These are phyloP conservation scores for Puccinia horiana DNA, from an alignment of 1,284 basidiomycete species.

Conservation along the genomic window DNA sequence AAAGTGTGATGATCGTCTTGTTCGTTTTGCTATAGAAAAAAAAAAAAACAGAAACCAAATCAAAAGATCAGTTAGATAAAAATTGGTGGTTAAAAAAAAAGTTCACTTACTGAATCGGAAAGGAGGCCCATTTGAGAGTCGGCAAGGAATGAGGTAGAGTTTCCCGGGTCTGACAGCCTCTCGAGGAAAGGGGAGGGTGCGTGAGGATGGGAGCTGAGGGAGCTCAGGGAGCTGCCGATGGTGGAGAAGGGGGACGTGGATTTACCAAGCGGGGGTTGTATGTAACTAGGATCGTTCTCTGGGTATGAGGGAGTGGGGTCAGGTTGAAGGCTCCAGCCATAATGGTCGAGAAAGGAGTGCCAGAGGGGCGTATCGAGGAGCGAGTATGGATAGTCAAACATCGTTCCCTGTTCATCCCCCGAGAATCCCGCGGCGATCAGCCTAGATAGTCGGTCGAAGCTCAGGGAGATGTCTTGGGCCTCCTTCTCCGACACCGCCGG, in stretches of 20 bases:
- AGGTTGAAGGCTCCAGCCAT: not conserved
- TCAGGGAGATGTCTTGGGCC: not conserved
- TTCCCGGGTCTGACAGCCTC: not conserved
- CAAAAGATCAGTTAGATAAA: not conserved
- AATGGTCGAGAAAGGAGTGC: not conserved
- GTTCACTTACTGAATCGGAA: not conserved
- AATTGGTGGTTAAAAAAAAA: not conserved
- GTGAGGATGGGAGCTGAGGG: not conserved
- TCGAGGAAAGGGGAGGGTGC: not conserved
- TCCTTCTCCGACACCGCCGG: not conserved
- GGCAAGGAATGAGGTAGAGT: too few species aligned
- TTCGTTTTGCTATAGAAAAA: not conserved
- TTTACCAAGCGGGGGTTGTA: too few species aligned
- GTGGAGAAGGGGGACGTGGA: not conserved
- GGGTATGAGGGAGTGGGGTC: not conserved
- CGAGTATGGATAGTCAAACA: not conserved
- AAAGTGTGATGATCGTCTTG: not conserved
- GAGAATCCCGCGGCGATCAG: not conserved
- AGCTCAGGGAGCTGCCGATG: slow-evolving; percentile 2
- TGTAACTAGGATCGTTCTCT: not conserved
- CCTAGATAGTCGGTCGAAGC: not conserved
- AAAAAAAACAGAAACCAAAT: not conserved
- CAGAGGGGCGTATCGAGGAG: not conserved
- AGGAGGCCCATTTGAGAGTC: not conserved
- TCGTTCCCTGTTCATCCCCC: not conserved